Evolutionary conservation across 2,329 filamentous ascomycete genomes (phyloP), one percentile per base, ranked within the genome.

Genomic region (Fusarium citri): DNA sequence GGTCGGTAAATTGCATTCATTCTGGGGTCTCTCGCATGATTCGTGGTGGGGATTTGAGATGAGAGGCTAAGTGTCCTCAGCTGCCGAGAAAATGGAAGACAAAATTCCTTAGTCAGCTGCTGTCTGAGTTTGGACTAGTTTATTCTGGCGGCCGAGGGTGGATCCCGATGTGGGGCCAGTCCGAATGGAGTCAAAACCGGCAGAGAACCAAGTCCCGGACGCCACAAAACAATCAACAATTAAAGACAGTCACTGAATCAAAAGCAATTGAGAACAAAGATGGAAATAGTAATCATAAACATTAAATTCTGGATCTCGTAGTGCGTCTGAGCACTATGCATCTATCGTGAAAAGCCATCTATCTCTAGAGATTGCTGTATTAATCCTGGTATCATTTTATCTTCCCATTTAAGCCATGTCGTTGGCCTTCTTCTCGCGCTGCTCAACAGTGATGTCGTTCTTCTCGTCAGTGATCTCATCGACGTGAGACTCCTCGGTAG

Each of bases 341-440:
- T 63, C 49, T 56, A 64, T 64, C 58, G 20, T 56, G 5, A 16
- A 62, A 55, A 14, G 23, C 23, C 34, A 12, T 37, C 37, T 51
- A 51, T 3, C 25, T 37, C 30, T 20, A 41, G 16, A 34, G 31
- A 37, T 11, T 11, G 28, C 16, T 20, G 63, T 37, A 51, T 28
- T 37, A 37, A 22, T 40, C 10, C 30, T 34, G 30, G 26, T 30
- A n/a, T 63, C 3, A 25, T 47, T 47, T 34, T 41, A 4, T 23
- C 6, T 12, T 42, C 9, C 9, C 23, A 16, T 43, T 15, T 64
- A 64, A 46, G 69, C 72, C 61, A 64, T 58, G 0, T 72, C 59
- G 12, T 58, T 3, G 5, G 46, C 50, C 55, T 70, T 72, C 72
- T 71, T 73, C 64, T 74, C 72, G 14, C 48, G 58, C 64, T 74